Evolutionary conservation across 768 basidiomycete genomes (phyloP), one percentile per base, ranked within the genome.

Genomic region (Rickenella mellea): DNA sequence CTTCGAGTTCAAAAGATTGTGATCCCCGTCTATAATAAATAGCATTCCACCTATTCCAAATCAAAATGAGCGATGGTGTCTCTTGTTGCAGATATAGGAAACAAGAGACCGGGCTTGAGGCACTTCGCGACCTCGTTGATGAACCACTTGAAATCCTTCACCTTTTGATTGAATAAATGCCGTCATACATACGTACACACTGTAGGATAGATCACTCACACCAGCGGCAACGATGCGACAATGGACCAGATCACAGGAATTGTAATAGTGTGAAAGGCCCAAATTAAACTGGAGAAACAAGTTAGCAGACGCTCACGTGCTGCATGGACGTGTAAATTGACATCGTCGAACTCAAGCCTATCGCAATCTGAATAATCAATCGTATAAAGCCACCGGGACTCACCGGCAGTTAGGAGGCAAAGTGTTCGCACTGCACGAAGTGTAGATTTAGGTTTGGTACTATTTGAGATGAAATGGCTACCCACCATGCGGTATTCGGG

Each of bases 291-390:
- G 33, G 7, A 9, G 19, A 2, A 17, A 36, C 19, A 17, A 17
- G 24, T 36, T 36, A 17, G 10, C 10, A 36, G 5, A 10, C 15
- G 33, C 24, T 2, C 24, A 36, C 33, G 10, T 10, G 33, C 33
- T 7, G 4, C 33, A 36, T 36, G 19, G 15, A 36, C 19, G 33
- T 17, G 15, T 17, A 36, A 36, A 22, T 22, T 22, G 19, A 36
- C 33, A 36, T 36, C 33, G 24, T 36, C 33, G 24, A 36, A 36
- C 33, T 36, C 33, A 36, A 36, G 24, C 19, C 33, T 36, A 35
- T 21, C 19, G 19, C 15, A 17, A 5, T 19, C 5, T 36, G 7
- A 3, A 36, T 10, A 3, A 11, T 3, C 33, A 30, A 19, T 17
- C 33, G 33, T 9, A 9, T 22, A 9, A 9, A 4, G 2, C 3